Percentiles rank a stretch among this genome's conserved stretches.
These are phyloP conservation scores for Musa beccarii DNA, from an alignment of 176 grass and related monocot genomes.

Conservation along the genomic window DNA sequence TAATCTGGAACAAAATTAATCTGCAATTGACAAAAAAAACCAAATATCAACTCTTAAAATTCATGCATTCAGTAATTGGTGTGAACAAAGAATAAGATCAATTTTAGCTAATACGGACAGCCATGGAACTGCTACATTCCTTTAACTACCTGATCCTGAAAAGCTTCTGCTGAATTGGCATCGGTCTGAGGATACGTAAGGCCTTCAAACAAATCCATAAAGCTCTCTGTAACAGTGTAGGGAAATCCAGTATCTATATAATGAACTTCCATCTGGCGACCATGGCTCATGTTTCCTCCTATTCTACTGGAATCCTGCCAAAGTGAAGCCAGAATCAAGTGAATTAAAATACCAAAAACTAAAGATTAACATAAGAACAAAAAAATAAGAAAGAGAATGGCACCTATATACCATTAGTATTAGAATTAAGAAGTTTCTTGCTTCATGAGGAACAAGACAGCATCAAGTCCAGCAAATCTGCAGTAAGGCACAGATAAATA, in stretches of 20 bases:
- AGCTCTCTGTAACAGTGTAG: constrained; percentile 73
- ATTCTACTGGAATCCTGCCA: constrained; percentile 29
- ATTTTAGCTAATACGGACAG: no score
- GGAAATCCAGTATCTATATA: constrained; percentile 94
- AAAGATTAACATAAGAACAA: neutral
- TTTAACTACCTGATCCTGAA: constrained; percentile 70
- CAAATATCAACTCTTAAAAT: no score
- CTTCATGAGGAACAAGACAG: neutral
- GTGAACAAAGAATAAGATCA: no score
- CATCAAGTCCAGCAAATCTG: neutral
- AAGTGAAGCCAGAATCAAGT: neutral
- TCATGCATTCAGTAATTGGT: no score
- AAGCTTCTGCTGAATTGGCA: constrained; percentile 61
- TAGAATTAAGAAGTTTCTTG: neutral
- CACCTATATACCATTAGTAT: neutral
- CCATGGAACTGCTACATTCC: neutral
- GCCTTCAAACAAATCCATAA: constrained; percentile 98
- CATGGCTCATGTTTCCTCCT: constrained; percentile 28
- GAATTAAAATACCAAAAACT: neutral
- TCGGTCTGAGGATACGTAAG: constrained; percentile 77
- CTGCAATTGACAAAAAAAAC: no score
- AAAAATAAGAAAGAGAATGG: neutral
- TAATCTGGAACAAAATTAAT: no score
- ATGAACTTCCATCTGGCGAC: constrained; percentile 76
- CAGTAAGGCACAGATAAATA: neutral